phyloP scores from a whole-genome alignment of 768 basidiomycete species.

The Collybia mongolica region DNA sequence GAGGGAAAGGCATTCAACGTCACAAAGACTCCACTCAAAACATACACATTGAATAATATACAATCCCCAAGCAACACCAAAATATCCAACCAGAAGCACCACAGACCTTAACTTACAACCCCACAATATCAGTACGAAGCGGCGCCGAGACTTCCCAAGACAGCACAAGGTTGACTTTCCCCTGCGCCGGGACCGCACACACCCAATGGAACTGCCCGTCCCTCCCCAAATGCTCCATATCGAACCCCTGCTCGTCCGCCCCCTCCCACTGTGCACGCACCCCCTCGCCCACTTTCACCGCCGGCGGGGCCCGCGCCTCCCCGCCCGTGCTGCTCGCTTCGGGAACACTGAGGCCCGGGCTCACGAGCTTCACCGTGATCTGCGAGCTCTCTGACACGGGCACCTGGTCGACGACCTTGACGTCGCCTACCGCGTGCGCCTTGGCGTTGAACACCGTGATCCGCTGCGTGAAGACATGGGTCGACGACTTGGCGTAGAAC shows the following conservation, averaged over 20 bases:
- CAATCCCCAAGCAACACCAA: too few species aligned
- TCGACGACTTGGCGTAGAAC: slow-evolving; percentile 31
- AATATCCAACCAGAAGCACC: too few species aligned
- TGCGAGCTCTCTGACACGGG: slow-evolving; percentile 36
- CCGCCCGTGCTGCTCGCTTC: background rate
- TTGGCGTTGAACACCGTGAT: slow-evolving; percentile 41
- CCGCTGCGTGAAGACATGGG: slow-evolving; percentile 31
- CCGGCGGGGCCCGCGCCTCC: slow-evolving; percentile 2
- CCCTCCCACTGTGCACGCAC: slow-evolving; percentile 32
- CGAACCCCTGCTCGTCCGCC: slow-evolving; percentile 17
- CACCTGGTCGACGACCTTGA: slow-evolving; percentile 39
- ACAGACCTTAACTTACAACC: background rate
- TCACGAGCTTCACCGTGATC: slow-evolving; percentile 41
- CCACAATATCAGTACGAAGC: slow-evolving; percentile 2
- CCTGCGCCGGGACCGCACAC: slow-evolving; percentile 26
- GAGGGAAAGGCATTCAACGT: too few species aligned
- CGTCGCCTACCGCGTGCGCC: slow-evolving; percentile 17
- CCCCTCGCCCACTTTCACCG: slow-evolving; percentile 22
- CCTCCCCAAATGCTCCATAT: slow-evolving; percentile 21
- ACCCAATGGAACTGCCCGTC: slow-evolving; percentile 34
- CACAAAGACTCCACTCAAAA: slow-evolving; percentile 21
- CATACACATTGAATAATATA: slow-evolving; percentile 21
- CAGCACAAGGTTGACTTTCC: slow-evolving; percentile 29
- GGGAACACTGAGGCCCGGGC: slow-evolving; percentile 15
- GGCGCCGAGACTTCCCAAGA: slow-evolving; percentile 9